These are phyloP conservation scores for Nicotiana paniculata DNA, from an alignment of 257 asterid genomes.

Conservation along the genomic window DNA sequence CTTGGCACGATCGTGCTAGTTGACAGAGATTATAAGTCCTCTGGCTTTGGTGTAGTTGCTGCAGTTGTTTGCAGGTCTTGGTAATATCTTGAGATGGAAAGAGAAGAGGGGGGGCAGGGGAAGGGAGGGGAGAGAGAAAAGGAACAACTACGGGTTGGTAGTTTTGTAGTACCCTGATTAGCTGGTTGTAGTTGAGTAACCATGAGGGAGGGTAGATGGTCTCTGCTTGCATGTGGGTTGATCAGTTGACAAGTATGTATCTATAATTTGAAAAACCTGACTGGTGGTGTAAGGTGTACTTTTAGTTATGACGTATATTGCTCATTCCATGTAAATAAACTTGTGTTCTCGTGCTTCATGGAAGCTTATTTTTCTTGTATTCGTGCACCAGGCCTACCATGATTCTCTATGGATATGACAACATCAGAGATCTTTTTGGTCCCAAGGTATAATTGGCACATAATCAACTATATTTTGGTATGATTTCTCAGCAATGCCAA, in stretches of 20 bases:
- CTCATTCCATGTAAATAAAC: not conserved
- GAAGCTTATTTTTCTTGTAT: slow-evolving; percentile 1
- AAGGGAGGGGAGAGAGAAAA: not conserved
- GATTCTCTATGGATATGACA: slow-evolving; percentile 84
- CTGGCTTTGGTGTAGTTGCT: not conserved
- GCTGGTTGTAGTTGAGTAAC: not conserved
- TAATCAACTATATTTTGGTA: not conserved
- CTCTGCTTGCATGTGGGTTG: not conserved
- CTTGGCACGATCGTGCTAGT: not conserved
- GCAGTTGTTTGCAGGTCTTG: not conserved
- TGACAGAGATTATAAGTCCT: not conserved
- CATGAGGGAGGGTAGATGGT: not conserved
- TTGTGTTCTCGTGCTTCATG: not conserved
- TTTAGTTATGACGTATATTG: not conserved
- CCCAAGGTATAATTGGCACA: slow-evolving; percentile 64
- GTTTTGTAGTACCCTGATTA: not conserved
- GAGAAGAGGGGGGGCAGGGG: not conserved
- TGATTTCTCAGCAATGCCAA: not conserved
- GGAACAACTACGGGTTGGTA: not conserved
- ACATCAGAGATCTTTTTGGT: slow-evolving; percentile 95
- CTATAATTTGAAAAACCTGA: not conserved
- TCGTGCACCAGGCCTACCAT: slow-evolving; percentile 67
- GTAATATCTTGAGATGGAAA: not conserved
- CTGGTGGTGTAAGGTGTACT: not conserved
- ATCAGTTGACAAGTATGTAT: not conserved